Base-by-base conservation (phyloP, 345 rosid genomes). In the Psidium guajava region DNA sequence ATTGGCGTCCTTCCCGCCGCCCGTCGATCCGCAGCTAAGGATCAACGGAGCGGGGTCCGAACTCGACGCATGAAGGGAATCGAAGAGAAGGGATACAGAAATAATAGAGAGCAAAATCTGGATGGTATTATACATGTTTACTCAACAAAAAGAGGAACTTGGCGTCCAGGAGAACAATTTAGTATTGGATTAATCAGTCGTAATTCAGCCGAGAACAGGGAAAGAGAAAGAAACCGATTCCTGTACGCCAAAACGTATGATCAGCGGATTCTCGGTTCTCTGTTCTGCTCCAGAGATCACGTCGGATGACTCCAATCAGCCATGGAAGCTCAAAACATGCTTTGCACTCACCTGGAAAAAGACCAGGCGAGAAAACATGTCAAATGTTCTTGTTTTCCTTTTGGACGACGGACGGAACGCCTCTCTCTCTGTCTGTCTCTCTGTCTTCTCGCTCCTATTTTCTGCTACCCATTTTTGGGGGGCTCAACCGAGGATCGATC, bases 11-110 rank as follows among this genome's bases (percentile, higher is more conserved):
- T 73, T 59, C 73, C 91, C 93, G 14, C 86, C 90, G 9, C 87
- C 87, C 0, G 89, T 69, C 0, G 98, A 91, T 4, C 98, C 97
- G 36, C 98, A 95, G 83, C 85, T 85, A 81, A 97, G 81, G 27
- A 85, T 56, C n/a, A 91, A 54, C 22, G 53, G 54, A 21, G 27
- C 27, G 12, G 84, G 16, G 32, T 2, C 42, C 52, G 36, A 10
- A 36, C 83, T 77, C 1, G 52, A 84, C 7, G 75, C 85, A n/a
- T 11, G 8, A 14, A 87, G 58, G 24, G 53, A 85, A 61, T 73
- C 53, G 82, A 86, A 52, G 51, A 84, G 56, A 84, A 81, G 12
- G 73, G 82, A 84, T 24, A 82, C 40, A 58, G 22, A 86, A 56
- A 59, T 49, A 55, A 87, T 51, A 25, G 61, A 87, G 58, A 84